These are phyloP conservation scores for Teunomyces gatunensis DNA, from an alignment of 805 yeast species.

Conservation along the genomic window DNA sequence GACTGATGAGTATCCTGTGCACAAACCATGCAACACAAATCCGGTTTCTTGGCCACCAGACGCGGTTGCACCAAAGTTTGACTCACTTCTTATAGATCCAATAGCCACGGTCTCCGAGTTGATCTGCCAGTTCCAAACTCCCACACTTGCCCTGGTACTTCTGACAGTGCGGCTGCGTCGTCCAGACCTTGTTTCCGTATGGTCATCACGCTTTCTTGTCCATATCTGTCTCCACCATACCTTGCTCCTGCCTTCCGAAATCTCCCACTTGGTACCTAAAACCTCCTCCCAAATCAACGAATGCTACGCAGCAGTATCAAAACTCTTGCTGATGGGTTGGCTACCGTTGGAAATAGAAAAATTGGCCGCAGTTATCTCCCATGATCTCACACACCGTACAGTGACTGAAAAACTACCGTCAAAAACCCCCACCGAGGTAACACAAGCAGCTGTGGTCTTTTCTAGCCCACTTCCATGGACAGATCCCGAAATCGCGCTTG, in stretches of 20 bases:
- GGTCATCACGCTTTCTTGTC: background rate
- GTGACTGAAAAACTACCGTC: background rate
- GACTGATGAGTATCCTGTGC: constrained; percentile 6
- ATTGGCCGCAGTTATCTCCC: background rate
- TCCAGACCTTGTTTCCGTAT: background rate
- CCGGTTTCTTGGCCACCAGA: too few species aligned
- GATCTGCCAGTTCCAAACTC: background rate
- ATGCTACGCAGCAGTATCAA: background rate
- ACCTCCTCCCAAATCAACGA: background rate
- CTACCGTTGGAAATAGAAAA: background rate
- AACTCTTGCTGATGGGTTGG: background rate
- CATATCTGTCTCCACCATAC: background rate
- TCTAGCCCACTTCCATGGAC: constrained; percentile 5
- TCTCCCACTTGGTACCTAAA: background rate
- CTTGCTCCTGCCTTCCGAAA: background rate
- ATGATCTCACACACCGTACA: background rate
- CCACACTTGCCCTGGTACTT: background rate
- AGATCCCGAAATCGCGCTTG: constrained; percentile 1
- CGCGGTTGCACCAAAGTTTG: background rate
- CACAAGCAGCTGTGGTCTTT: background rate
- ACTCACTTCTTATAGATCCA: background rate
- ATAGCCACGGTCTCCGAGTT: constrained; percentile 1
- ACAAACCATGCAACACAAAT: background rate
- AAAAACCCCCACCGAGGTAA: background rate
- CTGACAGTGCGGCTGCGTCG: background rate